Evolutionary conservation across 148 eudicot species (phyloP).

Genomic region (Suaeda aralocaspica): DNA sequence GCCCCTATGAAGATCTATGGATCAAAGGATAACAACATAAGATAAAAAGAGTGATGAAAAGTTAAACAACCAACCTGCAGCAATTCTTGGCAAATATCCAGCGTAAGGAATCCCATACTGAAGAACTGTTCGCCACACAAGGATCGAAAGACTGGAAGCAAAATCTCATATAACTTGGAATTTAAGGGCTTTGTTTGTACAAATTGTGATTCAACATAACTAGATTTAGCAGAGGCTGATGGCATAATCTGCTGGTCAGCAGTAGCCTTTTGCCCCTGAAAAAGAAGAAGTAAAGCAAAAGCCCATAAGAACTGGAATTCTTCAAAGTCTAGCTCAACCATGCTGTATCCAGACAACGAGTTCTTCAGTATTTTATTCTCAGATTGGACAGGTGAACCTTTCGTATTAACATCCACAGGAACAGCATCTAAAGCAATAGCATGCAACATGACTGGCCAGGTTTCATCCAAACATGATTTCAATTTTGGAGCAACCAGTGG

Average conservation of each 20-base stretch:
- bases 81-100: conserved; percentile 67
- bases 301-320: conserved; percentile 91
- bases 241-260: conserved; percentile 46
- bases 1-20: too few relatives aligned
- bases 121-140: conserved; percentile 67
- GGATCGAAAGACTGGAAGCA: conserved; percentile 70
- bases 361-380: conserved; percentile 33
- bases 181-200: conserved; percentile 43
- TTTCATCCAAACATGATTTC: conserved; percentile 71
- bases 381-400: conserved; percentile 35
- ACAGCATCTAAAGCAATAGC: conserved; percentile 88
- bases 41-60: conserved; percentile 15
- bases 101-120: conserved; percentile 54
- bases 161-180: conserved; percentile 54
- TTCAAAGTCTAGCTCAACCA: conserved; percentile 69
- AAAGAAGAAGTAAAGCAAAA: conserved; percentile 68
- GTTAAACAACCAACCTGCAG: conserved; percentile 57
- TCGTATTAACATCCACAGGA: conserved; percentile 44
- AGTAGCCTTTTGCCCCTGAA: conserved; percentile 64
- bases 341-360: conserved; percentile 75
- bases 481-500: conserved; percentile 66
- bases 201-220: conserved; percentile 38
- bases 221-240: conserved; percentile 38
- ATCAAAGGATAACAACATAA: too few relatives aligned
- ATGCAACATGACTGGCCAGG: conserved; percentile 93